Conservation (phyloP, 768 basidiomycete genomes). For the Trametes gibbosa region DNA sequence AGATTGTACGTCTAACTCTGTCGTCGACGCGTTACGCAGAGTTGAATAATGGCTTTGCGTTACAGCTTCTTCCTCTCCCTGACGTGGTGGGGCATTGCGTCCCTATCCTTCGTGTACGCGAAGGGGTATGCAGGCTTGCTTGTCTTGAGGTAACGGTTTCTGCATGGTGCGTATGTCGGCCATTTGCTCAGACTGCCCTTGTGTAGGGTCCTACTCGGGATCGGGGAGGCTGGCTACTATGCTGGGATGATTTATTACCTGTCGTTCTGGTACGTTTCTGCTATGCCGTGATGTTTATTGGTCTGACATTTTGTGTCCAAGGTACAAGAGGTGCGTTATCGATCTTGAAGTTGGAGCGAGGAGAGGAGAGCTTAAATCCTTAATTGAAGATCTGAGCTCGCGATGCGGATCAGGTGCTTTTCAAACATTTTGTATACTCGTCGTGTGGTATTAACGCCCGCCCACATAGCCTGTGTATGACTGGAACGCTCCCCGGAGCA, state of each 20-base stretch:
- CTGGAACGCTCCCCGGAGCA: constrained; percentile 54
- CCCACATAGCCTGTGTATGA: constrained; percentile 58
- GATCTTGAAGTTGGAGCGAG: not conserved
- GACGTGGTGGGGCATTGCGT: constrained; percentile 51
- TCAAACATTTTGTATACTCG: no score
- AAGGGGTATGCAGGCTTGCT: constrained; percentile 51
- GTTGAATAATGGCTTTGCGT: not conserved
- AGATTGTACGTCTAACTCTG: constrained; percentile 40
- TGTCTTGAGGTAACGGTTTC: constrained; percentile 47
- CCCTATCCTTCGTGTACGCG: constrained; percentile 52
- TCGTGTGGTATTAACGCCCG: no score
- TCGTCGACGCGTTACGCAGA: not conserved
- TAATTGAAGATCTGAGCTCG: constrained; percentile 38
- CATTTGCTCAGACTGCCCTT: not conserved
- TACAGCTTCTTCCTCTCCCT: constrained; percentile 53
- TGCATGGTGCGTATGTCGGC: not conserved
- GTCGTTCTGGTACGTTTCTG: constrained; percentile 45
- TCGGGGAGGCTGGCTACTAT: constrained; percentile 61
- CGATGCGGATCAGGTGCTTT: constrained; percentile 49
- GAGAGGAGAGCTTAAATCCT: not conserved
- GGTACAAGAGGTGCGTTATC: constrained; percentile 35
- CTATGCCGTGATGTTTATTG: not conserved
- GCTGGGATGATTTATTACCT: constrained; percentile 62
- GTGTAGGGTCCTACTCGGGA: constrained; percentile 52
- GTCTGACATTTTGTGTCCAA: not conserved